These are phyloP conservation scores for Rhodotorula sp. DNA, from an alignment of 1,284 basidiomycete genomes.

Conservation along the genomic window DNA sequence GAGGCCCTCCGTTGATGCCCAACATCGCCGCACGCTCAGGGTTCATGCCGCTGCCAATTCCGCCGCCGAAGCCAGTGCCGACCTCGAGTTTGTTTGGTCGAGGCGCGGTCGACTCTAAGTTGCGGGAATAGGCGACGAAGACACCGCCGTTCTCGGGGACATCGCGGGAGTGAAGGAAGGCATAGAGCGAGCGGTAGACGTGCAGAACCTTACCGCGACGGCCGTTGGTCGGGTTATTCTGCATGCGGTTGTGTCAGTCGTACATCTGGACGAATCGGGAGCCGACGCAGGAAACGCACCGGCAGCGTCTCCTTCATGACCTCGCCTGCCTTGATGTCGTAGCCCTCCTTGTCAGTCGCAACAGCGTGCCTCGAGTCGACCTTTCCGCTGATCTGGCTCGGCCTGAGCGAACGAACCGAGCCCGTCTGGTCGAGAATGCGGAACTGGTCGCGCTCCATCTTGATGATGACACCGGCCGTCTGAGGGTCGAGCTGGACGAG, in stretches of 20 bases:
- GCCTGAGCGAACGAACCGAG: constrained; percentile 80
- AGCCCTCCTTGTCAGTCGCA: constrained; percentile 84
- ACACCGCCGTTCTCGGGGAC: constrained; percentile 87
- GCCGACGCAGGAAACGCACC: constrained; percentile 36
- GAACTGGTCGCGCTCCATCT: constrained; percentile 93
- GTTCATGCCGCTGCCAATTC: constrained; percentile 53
- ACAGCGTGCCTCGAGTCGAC: constrained; percentile 79
- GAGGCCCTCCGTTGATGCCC: constrained; percentile 1
- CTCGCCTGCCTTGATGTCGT: constrained; percentile 72
- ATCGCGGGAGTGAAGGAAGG: constrained; percentile 91
- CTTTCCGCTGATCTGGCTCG: constrained; percentile 86
- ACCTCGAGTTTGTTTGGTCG: constrained; percentile 86
- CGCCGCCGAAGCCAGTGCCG: constrained; percentile 40
- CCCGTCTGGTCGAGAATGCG: constrained; percentile 94
- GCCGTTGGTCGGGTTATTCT: constrained; percentile 52
- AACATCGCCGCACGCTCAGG: constrained; percentile 56
- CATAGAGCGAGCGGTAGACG: constrained; percentile 90
- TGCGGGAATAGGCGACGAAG: constrained; percentile 73
- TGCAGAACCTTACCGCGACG: constrained; percentile 93
- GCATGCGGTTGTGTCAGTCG: neutral
- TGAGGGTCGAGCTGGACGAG: constrained; percentile 94
- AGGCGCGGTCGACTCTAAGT: constrained; percentile 77
- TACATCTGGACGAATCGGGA: too few relatives aligned
- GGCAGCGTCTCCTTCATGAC: constrained; percentile 84
- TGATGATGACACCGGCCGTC: constrained; percentile 95